These are phyloP conservation scores for Fraxinus cuspidata DNA, from an alignment of 257 asterid species.

Conservation along the genomic window DNA sequence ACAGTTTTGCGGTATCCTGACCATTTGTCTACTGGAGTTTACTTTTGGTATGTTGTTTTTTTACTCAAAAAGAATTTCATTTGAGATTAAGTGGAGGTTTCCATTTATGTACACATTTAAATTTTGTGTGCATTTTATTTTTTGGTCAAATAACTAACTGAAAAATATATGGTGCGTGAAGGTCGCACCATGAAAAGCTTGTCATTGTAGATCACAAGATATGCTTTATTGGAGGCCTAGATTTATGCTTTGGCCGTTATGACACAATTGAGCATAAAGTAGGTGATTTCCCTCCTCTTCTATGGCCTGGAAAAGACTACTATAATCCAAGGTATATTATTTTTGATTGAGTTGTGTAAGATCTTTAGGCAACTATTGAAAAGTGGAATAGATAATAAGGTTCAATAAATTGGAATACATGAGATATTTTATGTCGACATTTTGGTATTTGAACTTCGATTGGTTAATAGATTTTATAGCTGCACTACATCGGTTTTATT, in stretches of 20 bases:
- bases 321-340: constrained; percentile 79
- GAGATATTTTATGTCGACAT: background rate
- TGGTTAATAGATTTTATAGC: background rate
- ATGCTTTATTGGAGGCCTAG: constrained; percentile 87
- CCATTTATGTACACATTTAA: background rate
- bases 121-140: background rate
- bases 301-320: constrained; percentile 97
- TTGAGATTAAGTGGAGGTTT: constrained; percentile 5
- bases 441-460: background rate
- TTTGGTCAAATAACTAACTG: background rate
- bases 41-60: constrained; percentile 65
- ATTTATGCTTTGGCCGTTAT: constrained; percentile 92
- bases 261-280: constrained; percentile 79
- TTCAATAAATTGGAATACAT: background rate
- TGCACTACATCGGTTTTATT: no score
- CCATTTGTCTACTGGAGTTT: constrained; percentile 77
- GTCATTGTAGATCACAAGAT: constrained; percentile 80
- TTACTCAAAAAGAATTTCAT: constrained; percentile 1
- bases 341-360: constrained; percentile 13
- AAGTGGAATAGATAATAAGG: constrained; percentile 13
- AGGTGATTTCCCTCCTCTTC: constrained; percentile 63
- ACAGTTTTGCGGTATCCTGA: constrained; percentile 83
- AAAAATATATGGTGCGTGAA: constrained; percentile 35
- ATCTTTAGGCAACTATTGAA: constrained; percentile 15
- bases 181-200: constrained; percentile 98